Conservation (phyloP, 225 moss, liverwort and hornwort genomes). For the Thuidium tamariscinum region DNA sequence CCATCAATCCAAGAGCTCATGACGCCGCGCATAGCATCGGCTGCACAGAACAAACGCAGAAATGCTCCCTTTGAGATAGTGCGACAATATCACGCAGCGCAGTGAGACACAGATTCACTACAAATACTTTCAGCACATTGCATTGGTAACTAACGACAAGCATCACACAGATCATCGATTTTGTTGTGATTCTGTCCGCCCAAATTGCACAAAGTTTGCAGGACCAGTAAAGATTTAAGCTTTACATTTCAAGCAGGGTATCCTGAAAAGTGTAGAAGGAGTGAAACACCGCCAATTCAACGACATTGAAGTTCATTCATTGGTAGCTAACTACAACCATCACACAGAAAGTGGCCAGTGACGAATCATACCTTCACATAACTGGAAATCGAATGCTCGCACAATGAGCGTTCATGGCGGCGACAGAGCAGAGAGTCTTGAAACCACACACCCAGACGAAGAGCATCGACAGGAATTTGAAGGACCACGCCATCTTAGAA, state of each 20-base stretch:
- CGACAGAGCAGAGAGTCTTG: background rate
- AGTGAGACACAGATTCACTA: too few relatives aligned
- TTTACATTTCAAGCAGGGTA: background rate
- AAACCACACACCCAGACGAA: background rate
- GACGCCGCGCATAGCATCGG: background rate
- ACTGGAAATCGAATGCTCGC: background rate
- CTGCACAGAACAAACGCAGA: background rate
- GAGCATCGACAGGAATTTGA: background rate
- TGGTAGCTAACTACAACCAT: background rate
- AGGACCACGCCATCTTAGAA: background rate
- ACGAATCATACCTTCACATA: background rate
- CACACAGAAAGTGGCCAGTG: background rate
- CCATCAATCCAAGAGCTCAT: background rate
- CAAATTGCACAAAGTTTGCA: background rate
- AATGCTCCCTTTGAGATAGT: background rate
- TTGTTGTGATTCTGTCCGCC: background rate
- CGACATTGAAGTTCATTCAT: background rate
- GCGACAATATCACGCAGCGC: background rate
- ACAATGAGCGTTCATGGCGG: background rate
- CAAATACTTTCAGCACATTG: background rate
- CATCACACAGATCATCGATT: background rate
- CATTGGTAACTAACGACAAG: background rate
- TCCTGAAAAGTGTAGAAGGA: background rate
- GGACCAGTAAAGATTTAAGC: too few relatives aligned
- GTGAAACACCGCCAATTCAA: background rate